Base-by-base conservation (phyloP, 805 yeast species). In the Suhomyces kilbournensis region DNA sequence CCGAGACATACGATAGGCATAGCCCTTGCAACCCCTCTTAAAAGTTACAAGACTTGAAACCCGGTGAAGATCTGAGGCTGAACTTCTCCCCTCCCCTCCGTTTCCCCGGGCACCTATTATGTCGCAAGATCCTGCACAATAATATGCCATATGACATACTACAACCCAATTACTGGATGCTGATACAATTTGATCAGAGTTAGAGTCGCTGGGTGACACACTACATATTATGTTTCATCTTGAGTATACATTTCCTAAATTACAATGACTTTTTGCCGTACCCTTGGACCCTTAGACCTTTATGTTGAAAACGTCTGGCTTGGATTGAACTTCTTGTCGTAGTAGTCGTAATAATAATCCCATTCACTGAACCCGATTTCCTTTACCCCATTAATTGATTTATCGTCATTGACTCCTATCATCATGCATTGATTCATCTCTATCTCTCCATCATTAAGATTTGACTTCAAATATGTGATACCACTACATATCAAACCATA, bases 401-500 rank as follows among this genome's bases (percentile, higher is more conserved):
- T 69, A 25, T 68, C 75, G 39, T 70, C 76, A 17, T 63, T 62
- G 14, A 68, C 68, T 8, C 76, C 78, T 15, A 70, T 53, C 64
- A 75, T 70, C 23, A 71, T 56, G 59, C 78, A 74, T 50, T 63
- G 63, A 44, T 67, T 62, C 61, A 73, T 66, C 47, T 55, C 57
- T 14, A 55, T 39, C 14, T 62, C 61, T 9, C 61, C 61, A 23
- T 66, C 74, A 38, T 57, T 62, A 50, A 63, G 62, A 44, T 64
- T 56, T 17, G 70, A 59, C 57, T 77, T 78, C 53, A 78, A 66
- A 53, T 72, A 78, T 6, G 82, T 74, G 14, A 80, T 75, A 6
- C 78, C 83, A 48, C 85, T 77, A 55, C 85, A 82, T 8, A 83
- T 78, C 53, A 82, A 72, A 0, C 87, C 87, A 56, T 77, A 71